Evolutionary conservation across 2,329 filamentous ascomycete genomes (phyloP), one percentile per base, ranked within the genome.

Genomic region (Monosporascus sp.): DNA sequence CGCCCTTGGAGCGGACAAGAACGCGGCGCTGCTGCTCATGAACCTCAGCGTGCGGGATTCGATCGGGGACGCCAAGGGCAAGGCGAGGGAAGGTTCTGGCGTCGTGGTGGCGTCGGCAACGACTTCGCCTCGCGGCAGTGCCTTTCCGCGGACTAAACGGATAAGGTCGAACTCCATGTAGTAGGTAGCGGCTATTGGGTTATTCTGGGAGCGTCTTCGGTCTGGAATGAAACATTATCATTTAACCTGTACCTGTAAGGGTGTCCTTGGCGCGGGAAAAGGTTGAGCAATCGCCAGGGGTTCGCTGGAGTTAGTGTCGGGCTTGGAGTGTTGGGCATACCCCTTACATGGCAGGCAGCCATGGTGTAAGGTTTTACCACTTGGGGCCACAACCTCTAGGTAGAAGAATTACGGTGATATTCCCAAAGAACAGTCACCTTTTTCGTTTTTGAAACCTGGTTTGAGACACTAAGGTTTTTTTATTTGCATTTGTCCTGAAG

Each of bases 1-100:
- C 47, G 48, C 49, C n/a, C 57, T 56, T 7, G 70, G 69, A 0
- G 65, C 65, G 14, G 73, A 78, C 49, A 75, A 72, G 60, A 76
- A 74, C 45, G 77, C 75, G 1, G 77, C 77, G 18, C 65, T 75
- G 54, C 61, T 77, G 6, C 62, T 79, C 38, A 72, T 79, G 74
- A 74, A 75, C 49, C 68, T 79, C 25, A 74, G 74, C 53, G 68
- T 76, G 20, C 62, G 68, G 49, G 73, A 74, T 55, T 51, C 60
- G 20, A 54, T 59, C 5, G 53, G 57, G 7, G 39, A 48, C 18
- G 41, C 31, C 34, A 53, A 31, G 45, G 48, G 38, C 20, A 41
- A 50, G 22, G 38, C 11, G 47, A 49, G 36, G 20, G 50, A 47
- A 18, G 44, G 47, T 24, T 36, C 44, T 31, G 34, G 22, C 39